Base-by-base conservation (phyloP, 2,329 filamentous ascomycete species). In the Setomelanomma holmii region DNA sequence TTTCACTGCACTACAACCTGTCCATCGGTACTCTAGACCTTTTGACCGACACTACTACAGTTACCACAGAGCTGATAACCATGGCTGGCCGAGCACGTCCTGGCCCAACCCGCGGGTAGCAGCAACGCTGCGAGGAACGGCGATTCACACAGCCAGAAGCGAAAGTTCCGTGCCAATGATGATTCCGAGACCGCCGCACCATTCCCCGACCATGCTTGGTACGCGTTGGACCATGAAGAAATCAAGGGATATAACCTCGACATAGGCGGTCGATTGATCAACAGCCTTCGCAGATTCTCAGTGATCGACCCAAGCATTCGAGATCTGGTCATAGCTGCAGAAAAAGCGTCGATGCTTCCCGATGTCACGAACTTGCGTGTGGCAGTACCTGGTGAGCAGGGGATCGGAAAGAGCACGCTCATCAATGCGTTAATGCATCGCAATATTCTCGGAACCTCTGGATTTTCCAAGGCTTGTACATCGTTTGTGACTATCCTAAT, bases 321-420 rank as follows among this genome's bases (percentile, higher is more conserved):
- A 6, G 41, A 48, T 4, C 12, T 56, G 0, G 11, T 52, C 1
- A 3, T 23, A 1, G 48, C 51, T 3, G 34, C 48, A 2, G 10
- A 49, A 12, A 14, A 7, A 0, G 52, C 46, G 8, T 56, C 36
- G 2, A 41, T 19, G 3, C 22, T 49, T 0, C 50, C 54, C 3
- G 23, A 38, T 0, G 12, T 47, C 11, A 44, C 33, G 4, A 11
- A 33, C 4, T 23, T 43, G 11, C 33, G 17, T 4, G 12, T 63
- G 4, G 60, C 55, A 1, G 17, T 59, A 16, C 49, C 57, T 4
- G 61, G 60, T 11, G 42, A 56, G 2, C 57, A 64, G 8, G 53
- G 58, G 0, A 20, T 47, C 2, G 61, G 59, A 0, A 63, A 63
- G 27, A 59, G 53, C 33, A 45, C 59, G 1, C 6, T 46, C 0